Base-by-base conservation (phyloP, 805 yeast genomes). In the Suhomyces faveliae region DNA sequence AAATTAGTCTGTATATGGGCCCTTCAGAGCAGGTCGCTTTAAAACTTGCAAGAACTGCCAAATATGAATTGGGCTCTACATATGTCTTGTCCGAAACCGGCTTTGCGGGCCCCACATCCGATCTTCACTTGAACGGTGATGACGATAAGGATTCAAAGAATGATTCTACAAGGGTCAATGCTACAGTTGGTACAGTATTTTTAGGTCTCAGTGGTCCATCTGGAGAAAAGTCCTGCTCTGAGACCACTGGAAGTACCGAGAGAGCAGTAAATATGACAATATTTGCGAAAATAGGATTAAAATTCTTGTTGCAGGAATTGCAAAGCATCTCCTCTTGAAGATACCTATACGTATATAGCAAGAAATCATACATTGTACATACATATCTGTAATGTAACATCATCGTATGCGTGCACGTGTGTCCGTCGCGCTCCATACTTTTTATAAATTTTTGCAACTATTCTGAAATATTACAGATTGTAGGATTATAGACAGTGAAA, bases 51-150 rank as follows among this genome's bases (percentile, higher is more conserved):
- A 74, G 96, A 44, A 87, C 87, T 53, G 73, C 90, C 47, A 76
- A 84, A 59, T 79, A 88, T 51, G 96, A 89, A 61, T 75, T 88
- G 54, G 96, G 96, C 0, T 83, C 90, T 2, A 86, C 91, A 0
- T 89, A 83, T 65, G 89, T 88, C 3, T 71, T 89, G 15, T 84
- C 91, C 1, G 96, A 89, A 63, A 84, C 94, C 1, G 96, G 96
- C 1, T 85, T 86, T 73, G 96, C 96, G 0, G 96, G 96, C 1
- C 94, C 95, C 1, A 70, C 73, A 7, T 67, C 64, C 38, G 75
- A 71, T 51, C 62, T 65, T 61, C 82, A 63, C 57, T 66, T 74
- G 45, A 60, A 52, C 21, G 62, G 66, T 19, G 54, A 52, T 24
- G 58, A 51, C 37, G 51, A 48, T 3, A 54, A 30, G 4, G 67